Conservation (phyloP, 768 basidiomycete genomes). For the Rhizopogon vinicolor region DNA sequence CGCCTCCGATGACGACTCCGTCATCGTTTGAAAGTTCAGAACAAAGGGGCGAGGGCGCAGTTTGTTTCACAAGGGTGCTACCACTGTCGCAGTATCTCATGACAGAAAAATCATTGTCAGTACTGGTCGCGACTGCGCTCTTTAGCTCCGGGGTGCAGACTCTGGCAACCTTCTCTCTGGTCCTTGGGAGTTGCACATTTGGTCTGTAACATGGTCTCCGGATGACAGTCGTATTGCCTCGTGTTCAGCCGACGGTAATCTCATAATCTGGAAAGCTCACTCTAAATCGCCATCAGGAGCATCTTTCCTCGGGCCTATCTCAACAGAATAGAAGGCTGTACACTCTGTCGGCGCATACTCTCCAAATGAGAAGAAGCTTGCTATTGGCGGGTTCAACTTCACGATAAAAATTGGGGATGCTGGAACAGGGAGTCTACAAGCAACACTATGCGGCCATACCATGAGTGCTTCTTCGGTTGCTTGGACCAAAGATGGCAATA, state of each 20-base stretch:
- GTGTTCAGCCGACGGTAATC: not conserved
- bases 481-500: too few species aligned
- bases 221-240: constrained; percentile 12
- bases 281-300: not conserved
- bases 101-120: constrained; percentile 12
- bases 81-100: constrained; percentile 15
- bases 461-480: too few species aligned
- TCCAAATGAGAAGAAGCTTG: too few species aligned
- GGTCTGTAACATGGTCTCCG: constrained; percentile 18
- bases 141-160: constrained; percentile 17
- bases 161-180: constrained; percentile 10
- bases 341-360: constrained; percentile 16
- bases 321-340: constrained; percentile 9
- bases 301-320: not conserved
- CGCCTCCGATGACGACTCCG: not conserved
- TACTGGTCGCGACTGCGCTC: constrained; percentile 15
- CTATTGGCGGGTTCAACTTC: too few species aligned
- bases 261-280: not conserved
- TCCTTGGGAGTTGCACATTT: constrained; percentile 14
- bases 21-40: not conserved
- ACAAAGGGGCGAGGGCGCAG: not conserved
- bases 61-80: constrained; percentile 6
- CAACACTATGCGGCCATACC: not conserved
- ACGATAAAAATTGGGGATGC: too few species aligned
- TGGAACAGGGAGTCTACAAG: too few species aligned